Percentiles rank a stretch among this genome's conserved stretches.
phyloP scores from a whole-genome alignment of 2,329 filamentous ascomycete genomes.

The Chaetomiaceae sp. region DNA sequence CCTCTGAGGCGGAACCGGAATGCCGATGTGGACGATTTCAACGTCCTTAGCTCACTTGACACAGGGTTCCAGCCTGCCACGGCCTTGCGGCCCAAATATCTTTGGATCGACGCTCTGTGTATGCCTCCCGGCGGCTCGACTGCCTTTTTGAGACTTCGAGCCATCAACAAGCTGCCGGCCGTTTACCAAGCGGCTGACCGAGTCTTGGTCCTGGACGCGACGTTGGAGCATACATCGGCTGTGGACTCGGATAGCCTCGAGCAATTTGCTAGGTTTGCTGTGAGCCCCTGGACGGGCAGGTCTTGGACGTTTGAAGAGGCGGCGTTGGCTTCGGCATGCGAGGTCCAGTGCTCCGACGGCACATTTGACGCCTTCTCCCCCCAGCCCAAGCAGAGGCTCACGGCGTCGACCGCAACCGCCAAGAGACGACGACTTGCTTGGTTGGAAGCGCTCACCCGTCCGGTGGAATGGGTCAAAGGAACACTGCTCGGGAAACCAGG shows the following conservation, averaged over 20 bases:
- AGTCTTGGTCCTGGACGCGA: slow-evolving; percentile 20
- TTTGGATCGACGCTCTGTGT: slow-evolving; percentile 24
- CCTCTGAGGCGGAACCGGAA: neutral
- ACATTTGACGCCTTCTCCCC: slow-evolving; percentile 19
- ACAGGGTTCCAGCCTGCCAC: slow-evolving; percentile 17
- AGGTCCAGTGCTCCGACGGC: slow-evolving; percentile 23
- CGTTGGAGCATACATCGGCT: slow-evolving; percentile 15
- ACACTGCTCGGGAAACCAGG: neutral
- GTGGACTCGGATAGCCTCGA: slow-evolving; percentile 19
- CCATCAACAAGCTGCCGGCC: slow-evolving; percentile 23
- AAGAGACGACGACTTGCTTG: slow-evolving; percentile 1
- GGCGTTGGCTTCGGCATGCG: slow-evolving; percentile 14
- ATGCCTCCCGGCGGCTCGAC: slow-evolving; percentile 17
- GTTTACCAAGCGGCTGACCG: slow-evolving; percentile 22
- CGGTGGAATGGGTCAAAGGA: slow-evolving; percentile 5
- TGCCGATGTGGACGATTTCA: slow-evolving; percentile 13
- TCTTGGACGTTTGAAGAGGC: slow-evolving; percentile 22
- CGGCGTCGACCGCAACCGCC: neutral
- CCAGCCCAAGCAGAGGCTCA: slow-evolving; percentile 4
- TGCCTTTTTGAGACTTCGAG: slow-evolving; percentile 14
- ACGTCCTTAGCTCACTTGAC: slow-evolving; percentile 18
- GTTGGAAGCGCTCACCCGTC: slow-evolving; percentile 12
- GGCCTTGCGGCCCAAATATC: slow-evolving; percentile 14
- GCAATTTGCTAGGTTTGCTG: slow-evolving; percentile 18
- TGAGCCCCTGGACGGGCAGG: slow-evolving; percentile 21